Base-by-base conservation (phyloP, 768 basidiomycete genomes). In the Trametopsis cervina region DNA sequence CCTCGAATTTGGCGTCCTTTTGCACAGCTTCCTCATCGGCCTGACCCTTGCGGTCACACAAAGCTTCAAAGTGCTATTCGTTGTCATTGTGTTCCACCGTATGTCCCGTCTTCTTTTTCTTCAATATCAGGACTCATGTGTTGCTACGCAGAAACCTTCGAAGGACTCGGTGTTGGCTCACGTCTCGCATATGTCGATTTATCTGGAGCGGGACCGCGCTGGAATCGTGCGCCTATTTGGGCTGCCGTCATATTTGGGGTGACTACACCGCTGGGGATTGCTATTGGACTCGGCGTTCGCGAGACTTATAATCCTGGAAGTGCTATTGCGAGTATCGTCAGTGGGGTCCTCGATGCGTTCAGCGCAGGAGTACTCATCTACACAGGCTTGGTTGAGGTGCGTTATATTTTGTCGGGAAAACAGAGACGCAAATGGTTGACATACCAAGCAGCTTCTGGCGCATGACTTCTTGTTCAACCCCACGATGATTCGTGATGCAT, bases 401-500 rank as follows among this genome's bases (percentile, higher is more conserved):
- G 71, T 57, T 24, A 33, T 33, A 7, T 15, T 33, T 33, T 15
- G 29, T 33, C 29, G 29, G 29, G 7, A 33, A 15, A 7, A n/a
- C n/a, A n/a, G n/a, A n/a, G n/a, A n/a, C n/a, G n/a, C n/a, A n/a
- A n/a, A n/a, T 13, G 22, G 37, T 27, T 15, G n/a, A 13, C 1
- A 23, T 17, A 13, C 47, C 51, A n/a, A 51, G 15, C 53, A 86
- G 83, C 75, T 96, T 0, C 74, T 98, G 41, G 95, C 91, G 1
- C 94, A 96, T 61, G 94, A 97, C 59, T 96, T 98, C 66, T 60
- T 98, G 37, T 92, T 94, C 69, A 92, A 81, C 70, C 78, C 81
- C 49, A 78, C 88, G 48, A 89, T 93, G 83, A 78, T 84, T 63
- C 29, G 29, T 7, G 72, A 77, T 15, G 77, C 76, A 3, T 79